Base-by-base conservation (phyloP, 306 rosid genomes). In the Malus asiatica region DNA sequence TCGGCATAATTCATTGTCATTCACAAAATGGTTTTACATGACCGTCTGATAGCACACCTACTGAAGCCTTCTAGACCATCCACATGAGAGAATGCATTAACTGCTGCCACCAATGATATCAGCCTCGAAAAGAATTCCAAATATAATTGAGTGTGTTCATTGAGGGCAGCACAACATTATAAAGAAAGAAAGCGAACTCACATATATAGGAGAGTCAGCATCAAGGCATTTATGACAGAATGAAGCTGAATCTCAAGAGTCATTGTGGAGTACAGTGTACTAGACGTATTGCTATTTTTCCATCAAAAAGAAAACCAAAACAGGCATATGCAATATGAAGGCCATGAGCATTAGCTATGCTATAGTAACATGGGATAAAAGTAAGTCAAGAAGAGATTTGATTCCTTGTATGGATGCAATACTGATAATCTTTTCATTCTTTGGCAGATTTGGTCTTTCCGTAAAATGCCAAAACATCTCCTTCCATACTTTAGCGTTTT, bases 121-220 rank as follows among this genome's bases (percentile, higher is more conserved):
- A 91, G 83, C 64, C 98, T 97, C 97, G 91, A 75, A 68, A 83
- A 74, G 14, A 27, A 59, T 79, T 74, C 35, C 72, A 82, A 59
- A 76, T 48, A 58, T 48, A 45, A 80, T 52, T 74, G 61, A 65
- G 61, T 51, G 73, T 30, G 52, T 44, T 75, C 67, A 76, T 68
- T 63, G 53, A 51, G 58, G 55, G 67, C 52, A 66, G 42, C 38
- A 16, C 51, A 80, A 76, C 64, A 68, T 33, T 73, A 64, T 60
- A 70, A 66, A 72, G 30, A 67, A 77, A 55, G 5, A 71, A 35
- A 29, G 76, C 71, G 66, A n/a, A 81, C 98, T 77, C 80, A 90
- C 97, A 73, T 94, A 90, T 75, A 93, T 84, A 46, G 96, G 96
- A 67, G 97, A 93, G 75, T 93, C 93, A 52, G 98, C 98, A 79